A percentile compares a stretch with the other conserved stretches of the same genome.
Conservation (phyloP, 352 stramenopile genomes). For the Aphanomyces astaci region DNA sequence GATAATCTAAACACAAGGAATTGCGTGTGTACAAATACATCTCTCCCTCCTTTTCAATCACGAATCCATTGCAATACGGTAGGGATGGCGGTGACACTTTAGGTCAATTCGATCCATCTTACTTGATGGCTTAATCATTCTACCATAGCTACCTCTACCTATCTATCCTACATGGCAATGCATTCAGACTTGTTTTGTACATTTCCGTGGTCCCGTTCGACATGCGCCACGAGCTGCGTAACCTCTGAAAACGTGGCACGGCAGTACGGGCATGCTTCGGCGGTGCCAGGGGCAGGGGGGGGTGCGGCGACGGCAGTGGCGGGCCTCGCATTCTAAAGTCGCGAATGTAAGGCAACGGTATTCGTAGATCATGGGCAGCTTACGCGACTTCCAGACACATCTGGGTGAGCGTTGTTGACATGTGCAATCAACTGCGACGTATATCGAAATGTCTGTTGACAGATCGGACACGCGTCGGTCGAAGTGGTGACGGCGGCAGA, state of each 20-base stretch:
- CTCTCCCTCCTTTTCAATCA: background rate
- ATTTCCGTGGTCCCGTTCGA: background rate
- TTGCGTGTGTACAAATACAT: background rate
- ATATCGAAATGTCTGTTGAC: constrained; percentile 61
- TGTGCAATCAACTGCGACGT: constrained; percentile 66
- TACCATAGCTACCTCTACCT: no score
- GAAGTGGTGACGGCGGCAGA: constrained; percentile 29
- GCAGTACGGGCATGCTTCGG: constrained; percentile 3
- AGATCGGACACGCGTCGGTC: constrained; percentile 62
- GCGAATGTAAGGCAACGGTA: background rate
- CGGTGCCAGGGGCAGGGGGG: background rate
- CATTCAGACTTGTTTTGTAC: constrained; percentile 4
- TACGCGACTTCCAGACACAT: constrained; percentile 20
- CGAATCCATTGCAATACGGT: no score
- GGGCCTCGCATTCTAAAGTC: background rate
- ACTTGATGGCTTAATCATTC: no score
- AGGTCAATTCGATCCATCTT: no score
- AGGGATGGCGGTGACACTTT: no score
- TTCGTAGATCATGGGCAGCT: background rate
- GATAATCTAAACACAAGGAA: background rate
- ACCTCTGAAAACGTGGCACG: constrained; percentile 5
- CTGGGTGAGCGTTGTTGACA: constrained; percentile 60
- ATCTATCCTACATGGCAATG: constrained; percentile 6
- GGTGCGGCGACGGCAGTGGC: background rate
- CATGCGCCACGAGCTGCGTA: constrained; percentile 6